Conservation (phyloP, 2,329 filamentous ascomycete species). For the Fonsecaea nubica region DNA sequence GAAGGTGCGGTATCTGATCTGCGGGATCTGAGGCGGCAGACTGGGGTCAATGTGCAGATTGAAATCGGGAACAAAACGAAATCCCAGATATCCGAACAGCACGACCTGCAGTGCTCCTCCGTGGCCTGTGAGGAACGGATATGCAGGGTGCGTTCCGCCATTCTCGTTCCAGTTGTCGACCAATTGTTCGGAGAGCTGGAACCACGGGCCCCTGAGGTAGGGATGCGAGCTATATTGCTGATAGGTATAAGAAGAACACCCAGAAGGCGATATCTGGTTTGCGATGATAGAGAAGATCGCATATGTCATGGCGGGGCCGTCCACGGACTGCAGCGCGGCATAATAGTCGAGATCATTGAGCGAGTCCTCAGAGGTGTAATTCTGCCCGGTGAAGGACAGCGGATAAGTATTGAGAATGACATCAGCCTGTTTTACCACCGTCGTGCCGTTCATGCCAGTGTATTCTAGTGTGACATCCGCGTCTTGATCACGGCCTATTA, state of each 20-base stretch:
- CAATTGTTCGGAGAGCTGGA: slow-evolving; percentile 73
- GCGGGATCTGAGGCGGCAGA: slow-evolving; percentile 68
- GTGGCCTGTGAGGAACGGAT: slow-evolving; percentile 73
- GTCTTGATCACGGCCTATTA: slow-evolving; percentile 59
- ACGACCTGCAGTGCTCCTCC: slow-evolving; percentile 72
- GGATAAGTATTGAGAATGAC: slow-evolving; percentile 71
- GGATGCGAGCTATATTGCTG: slow-evolving; percentile 67
- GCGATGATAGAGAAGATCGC: slow-evolving; percentile 72
- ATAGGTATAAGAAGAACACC: slow-evolving; percentile 73
- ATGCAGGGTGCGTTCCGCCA: slow-evolving; percentile 72
- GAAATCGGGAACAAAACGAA: slow-evolving; percentile 66
- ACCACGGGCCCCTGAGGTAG: slow-evolving; percentile 71
- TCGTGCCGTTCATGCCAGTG: slow-evolving; percentile 69
- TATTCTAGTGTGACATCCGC: slow-evolving; percentile 70
- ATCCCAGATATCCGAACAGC: slow-evolving; percentile 71
- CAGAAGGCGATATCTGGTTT: slow-evolving; percentile 68
- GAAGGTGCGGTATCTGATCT: slow-evolving; percentile 67
- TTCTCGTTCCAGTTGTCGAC: slow-evolving; percentile 66
- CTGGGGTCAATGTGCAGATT: slow-evolving; percentile 66
- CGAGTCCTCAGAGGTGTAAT: slow-evolving; percentile 57
- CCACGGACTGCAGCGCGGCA: slow-evolving; percentile 69
- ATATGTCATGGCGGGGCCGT: slow-evolving; percentile 77
- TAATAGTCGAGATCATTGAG: slow-evolving; percentile 71
- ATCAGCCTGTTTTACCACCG: slow-evolving; percentile 73
- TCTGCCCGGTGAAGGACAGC: slow-evolving; percentile 62